A percentile compares a stretch with the other conserved stretches of the same genome.
These are phyloP conservation scores for Lactarius vividus DNA, from an alignment of 768 basidiomycete species.

Conservation along the genomic window DNA sequence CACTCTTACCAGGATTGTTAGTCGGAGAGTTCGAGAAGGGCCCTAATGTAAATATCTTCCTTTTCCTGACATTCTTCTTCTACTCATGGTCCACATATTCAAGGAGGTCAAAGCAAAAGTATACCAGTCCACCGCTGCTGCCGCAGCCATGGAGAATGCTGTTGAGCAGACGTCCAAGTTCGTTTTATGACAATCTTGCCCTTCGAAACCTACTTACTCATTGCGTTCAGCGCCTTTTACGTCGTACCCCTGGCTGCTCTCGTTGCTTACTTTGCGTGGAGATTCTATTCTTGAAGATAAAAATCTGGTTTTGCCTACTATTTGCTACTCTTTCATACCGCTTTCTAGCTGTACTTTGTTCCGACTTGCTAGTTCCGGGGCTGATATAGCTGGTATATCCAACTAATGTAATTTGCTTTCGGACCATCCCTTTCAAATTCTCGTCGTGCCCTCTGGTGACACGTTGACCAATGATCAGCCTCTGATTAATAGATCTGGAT, in stretches of 20 bases:
- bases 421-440: not conserved
- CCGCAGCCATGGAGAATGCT: slow-evolving; percentile 23
- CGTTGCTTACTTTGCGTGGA: slow-evolving; percentile 47
- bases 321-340: slow-evolving; percentile 10
- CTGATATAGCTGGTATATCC: slow-evolving; percentile 4
- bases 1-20: slow-evolving; percentile 88
- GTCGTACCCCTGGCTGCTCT: slow-evolving; percentile 44
- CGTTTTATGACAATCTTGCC: slow-evolving; percentile 8
- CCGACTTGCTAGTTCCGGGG: not conserved
- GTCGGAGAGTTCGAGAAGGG: slow-evolving; percentile 70
- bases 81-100: not conserved
- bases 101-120: slow-evolving; percentile 21
- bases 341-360: not conserved
- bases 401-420: slow-evolving; percentile 7
- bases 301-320: not conserved
- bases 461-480: not conserved
- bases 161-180: slow-evolving; percentile 29
- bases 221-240: slow-evolving; percentile 36
- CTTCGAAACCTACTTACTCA: not conserved
- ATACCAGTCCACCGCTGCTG: slow-evolving; percentile 15
- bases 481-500: not conserved
- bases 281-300: slow-evolving; percentile 35
- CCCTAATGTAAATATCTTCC: slow-evolving; percentile 34
- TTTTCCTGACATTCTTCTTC: not conserved
- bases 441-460: not conserved